These are phyloP conservation scores for Chalciporus sp. DNA, from an alignment of 1,284 basidiomycete genomes.

Conservation along the genomic window DNA sequence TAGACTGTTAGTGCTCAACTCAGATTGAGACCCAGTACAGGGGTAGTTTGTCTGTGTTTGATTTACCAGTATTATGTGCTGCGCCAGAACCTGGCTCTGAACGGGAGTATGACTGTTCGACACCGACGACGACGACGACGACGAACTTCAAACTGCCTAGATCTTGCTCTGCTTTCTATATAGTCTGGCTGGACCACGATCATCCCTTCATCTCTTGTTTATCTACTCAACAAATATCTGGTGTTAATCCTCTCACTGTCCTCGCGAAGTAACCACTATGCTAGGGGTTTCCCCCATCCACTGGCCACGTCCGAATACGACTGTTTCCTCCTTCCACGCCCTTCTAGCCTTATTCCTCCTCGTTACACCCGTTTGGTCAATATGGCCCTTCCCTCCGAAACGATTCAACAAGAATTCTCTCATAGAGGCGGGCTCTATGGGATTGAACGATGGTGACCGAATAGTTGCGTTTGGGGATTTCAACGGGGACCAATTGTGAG, in stretches of 20 bases:
- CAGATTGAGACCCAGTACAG: background rate
- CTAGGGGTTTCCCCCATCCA: background rate
- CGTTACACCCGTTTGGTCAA: constrained; percentile 31
- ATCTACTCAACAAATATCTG: background rate
- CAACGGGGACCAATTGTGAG: constrained; percentile 93
- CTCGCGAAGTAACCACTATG: constrained; percentile 12
- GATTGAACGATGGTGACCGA: constrained; percentile 70
- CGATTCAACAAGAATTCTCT: constrained; percentile 87
- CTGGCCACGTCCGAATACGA: background rate
- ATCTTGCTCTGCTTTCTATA: background rate
- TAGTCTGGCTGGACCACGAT: background rate
- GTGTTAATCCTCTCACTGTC: background rate
- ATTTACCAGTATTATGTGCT: constrained; percentile 5
- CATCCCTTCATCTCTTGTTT: background rate
- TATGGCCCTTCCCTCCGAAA: constrained; percentile 85
- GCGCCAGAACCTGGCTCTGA: background rate
- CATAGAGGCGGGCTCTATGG: constrained; percentile 80
- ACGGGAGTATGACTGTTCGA: constrained; percentile 11
- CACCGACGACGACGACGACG: constrained; percentile 1
- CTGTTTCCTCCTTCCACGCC: background rate
- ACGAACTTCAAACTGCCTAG: background rate
- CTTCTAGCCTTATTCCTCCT: constrained; percentile 24
- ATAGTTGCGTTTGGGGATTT: constrained; percentile 93
- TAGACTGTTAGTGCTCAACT: background rate
- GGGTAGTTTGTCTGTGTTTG: constrained; percentile 30